Conservation (phyloP, 768 basidiomycete species). For the Agrocybe pediades region DNA sequence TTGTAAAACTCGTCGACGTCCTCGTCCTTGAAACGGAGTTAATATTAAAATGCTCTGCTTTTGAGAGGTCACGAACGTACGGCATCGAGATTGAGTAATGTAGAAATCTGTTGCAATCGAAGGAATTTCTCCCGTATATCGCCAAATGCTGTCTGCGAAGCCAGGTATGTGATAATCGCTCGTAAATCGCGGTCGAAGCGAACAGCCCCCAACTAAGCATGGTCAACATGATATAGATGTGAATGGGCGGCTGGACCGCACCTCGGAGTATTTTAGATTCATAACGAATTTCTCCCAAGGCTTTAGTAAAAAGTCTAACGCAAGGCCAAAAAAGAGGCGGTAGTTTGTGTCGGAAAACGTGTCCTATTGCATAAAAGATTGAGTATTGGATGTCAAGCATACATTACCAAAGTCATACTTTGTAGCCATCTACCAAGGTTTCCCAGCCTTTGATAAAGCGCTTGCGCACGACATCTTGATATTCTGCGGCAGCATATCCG, state of each 20-base stretch:
- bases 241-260: conserved; percentile 21
- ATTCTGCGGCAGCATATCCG: conserved; percentile 77
- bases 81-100: conserved; percentile 83
- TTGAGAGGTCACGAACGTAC: conserved; percentile 42
- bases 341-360: conserved; percentile 88
- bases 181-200: conserved; percentile 93
- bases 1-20: conserved; percentile 95
- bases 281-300: conserved; percentile 94
- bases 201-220: conserved; percentile 83
- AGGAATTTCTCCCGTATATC: conserved; percentile 92
- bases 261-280: conserved; percentile 86
- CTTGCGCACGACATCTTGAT: conserved; percentile 85
- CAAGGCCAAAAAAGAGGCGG: conserved; percentile 80
- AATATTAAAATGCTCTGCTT: too few species aligned
- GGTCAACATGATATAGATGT: background rate
- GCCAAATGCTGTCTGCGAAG: conserved; percentile 87
- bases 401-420: conserved; percentile 73
- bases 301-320: conserved; percentile 84
- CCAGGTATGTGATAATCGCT: conserved; percentile 78
- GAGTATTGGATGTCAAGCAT: background rate
- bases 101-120: conserved; percentile 91
- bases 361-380: conserved; percentile 51
- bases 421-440: conserved; percentile 80
- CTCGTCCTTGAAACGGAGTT: conserved; percentile 64
- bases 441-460: conserved; percentile 93